Percentiles rank a stretch among this genome's conserved stretches.
Evolutionary conservation across 495 filamentous ascomycete species (phyloP).

Genomic region (Hyaloscypha finlandica): DNA sequence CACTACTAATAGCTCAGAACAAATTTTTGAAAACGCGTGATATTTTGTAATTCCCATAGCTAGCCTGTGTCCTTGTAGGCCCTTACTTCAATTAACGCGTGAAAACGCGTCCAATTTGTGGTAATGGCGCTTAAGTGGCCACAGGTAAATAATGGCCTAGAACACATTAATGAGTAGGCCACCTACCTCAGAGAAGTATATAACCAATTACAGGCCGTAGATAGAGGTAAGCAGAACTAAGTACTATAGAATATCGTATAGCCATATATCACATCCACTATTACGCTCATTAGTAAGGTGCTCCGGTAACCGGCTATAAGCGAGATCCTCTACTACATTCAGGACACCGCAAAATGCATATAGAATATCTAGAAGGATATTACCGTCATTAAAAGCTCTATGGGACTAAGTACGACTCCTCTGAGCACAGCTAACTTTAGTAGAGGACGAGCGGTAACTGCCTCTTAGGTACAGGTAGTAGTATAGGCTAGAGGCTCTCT

Average conservation of each 20-base stretch:
- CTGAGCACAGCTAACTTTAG: slow-evolving; percentile 8
- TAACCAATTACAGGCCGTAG: slow-evolving; percentile 15
- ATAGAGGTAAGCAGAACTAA: slow-evolving; percentile 14
- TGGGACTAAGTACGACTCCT: slow-evolving; percentile 13
- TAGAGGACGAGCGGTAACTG: slow-evolving; percentile 5
- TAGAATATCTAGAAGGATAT: slow-evolving; percentile 15
- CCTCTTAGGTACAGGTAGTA: slow-evolving; percentile 9
- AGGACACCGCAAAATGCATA: slow-evolving; percentile 16
- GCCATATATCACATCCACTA: slow-evolving; percentile 17
- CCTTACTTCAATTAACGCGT: slow-evolving; percentile 2
- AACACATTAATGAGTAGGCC: slow-evolving; percentile 14
- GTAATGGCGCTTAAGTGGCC: slow-evolving; percentile 18
- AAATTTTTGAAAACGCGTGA: slow-evolving; percentile 20
- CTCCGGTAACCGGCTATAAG: slow-evolving; percentile 13
- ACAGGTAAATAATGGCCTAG: slow-evolving; percentile 11
- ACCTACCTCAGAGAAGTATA: slow-evolving; percentile 22
- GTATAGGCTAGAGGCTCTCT: slow-evolving; percentile 11
- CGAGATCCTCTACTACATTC: slow-evolving; percentile 17
- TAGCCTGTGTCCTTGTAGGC: slow-evolving; percentile 4
- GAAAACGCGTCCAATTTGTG: slow-evolving; percentile 13
- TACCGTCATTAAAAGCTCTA: slow-evolving; percentile 14
- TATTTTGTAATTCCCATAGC: slow-evolving; percentile 15
- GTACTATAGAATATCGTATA: slow-evolving; percentile 16
- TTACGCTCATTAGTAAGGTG: slow-evolving; percentile 16
- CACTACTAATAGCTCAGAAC: slow-evolving; percentile 18